phyloP scores from a whole-genome alignment of 2,329 filamentous ascomycete genomes.

The Trichoderma sp. region DNA sequence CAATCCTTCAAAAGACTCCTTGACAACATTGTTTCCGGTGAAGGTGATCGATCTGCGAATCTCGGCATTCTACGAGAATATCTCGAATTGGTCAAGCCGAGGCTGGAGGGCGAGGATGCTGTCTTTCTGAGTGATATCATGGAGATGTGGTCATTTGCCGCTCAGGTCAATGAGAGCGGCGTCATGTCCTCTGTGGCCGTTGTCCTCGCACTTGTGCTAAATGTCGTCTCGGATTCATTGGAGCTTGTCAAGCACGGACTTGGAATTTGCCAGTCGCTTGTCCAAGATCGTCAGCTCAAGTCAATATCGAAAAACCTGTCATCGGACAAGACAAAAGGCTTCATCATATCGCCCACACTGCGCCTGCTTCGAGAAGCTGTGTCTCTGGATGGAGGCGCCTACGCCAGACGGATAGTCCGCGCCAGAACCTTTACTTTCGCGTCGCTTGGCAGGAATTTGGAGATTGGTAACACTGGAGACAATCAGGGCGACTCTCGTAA shows the following conservation, averaged over 20 bases:
- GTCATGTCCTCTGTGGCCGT: slow-evolving; percentile 79
- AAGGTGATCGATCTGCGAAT: slow-evolving; percentile 42
- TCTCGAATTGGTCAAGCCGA: slow-evolving; percentile 56
- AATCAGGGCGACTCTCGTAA: slow-evolving; percentile 61
- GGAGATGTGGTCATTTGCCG: slow-evolving; percentile 83
- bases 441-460: slow-evolving; percentile 76
- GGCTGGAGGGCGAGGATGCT: slow-evolving; percentile 44
- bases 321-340: slow-evolving; percentile 78
- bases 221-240: slow-evolving; percentile 69
- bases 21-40: slow-evolving; percentile 58
- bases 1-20: slow-evolving; percentile 70
- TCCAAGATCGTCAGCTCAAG: slow-evolving; percentile 78
- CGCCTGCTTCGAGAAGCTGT: slow-evolving; percentile 84
- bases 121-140: slow-evolving; percentile 76
- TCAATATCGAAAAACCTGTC: slow-evolving; percentile 76
- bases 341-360: slow-evolving; percentile 83
- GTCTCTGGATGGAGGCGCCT: slow-evolving; percentile 77
- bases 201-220: slow-evolving; percentile 77
- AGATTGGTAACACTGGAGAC: slow-evolving; percentile 60
- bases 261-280: slow-evolving; percentile 74
- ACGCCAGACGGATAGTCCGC: slow-evolving; percentile 75
- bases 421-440: slow-evolving; percentile 77
- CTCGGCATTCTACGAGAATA: slow-evolving; percentile 66
- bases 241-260: slow-evolving; percentile 74
- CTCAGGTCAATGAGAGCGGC: slow-evolving; percentile 74